Evolutionary conservation across 352 stramenopile species (phyloP).

Genomic region (Globisporangium yorkense): DNA sequence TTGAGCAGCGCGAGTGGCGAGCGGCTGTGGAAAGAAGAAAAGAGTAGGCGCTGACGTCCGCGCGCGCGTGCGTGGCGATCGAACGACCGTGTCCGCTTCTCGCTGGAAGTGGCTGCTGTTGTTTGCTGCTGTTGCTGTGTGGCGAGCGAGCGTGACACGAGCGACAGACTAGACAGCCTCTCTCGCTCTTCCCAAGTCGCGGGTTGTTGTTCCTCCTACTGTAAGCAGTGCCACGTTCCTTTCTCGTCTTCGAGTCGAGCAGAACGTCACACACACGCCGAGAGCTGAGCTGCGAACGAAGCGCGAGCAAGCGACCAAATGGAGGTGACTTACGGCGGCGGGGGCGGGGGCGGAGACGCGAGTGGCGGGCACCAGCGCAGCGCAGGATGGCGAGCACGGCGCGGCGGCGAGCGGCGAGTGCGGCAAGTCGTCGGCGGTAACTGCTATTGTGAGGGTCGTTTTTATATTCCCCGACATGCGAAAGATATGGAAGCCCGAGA

Average conservation of each 20-base stretch:
- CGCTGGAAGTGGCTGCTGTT: too few relatives aligned
- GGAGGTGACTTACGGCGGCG: too few relatives aligned
- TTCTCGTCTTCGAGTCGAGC: not conserved
- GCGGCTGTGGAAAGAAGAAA: not conserved
- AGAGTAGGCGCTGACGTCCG: not conserved
- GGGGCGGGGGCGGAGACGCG: too few relatives aligned
- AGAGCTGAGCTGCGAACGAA: not conserved
- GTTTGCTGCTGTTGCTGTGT: too few relatives aligned
- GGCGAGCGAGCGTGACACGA: not conserved
- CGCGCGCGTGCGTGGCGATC: constrained; percentile 1
- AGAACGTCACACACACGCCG: not conserved
- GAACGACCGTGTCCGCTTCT: not conserved
- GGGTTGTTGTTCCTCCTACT: not conserved
- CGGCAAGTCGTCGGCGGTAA: too few relatives aligned
- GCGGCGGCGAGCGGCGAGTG: too few relatives aligned
- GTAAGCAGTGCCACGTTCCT: not conserved
- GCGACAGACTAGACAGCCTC: not conserved
- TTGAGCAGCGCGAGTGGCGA: too few relatives aligned
- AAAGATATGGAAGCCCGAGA: not conserved
- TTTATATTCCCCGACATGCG: too few relatives aligned
- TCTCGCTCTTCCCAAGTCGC: too few relatives aligned
- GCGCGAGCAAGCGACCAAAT: not conserved
- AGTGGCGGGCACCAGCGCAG: too few relatives aligned
- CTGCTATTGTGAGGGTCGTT: too few relatives aligned
- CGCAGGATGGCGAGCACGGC: too few relatives aligned